Evolutionary conservation across 2,329 filamentous ascomycete genomes (phyloP).

Genomic region (Claviceps spartinae): DNA sequence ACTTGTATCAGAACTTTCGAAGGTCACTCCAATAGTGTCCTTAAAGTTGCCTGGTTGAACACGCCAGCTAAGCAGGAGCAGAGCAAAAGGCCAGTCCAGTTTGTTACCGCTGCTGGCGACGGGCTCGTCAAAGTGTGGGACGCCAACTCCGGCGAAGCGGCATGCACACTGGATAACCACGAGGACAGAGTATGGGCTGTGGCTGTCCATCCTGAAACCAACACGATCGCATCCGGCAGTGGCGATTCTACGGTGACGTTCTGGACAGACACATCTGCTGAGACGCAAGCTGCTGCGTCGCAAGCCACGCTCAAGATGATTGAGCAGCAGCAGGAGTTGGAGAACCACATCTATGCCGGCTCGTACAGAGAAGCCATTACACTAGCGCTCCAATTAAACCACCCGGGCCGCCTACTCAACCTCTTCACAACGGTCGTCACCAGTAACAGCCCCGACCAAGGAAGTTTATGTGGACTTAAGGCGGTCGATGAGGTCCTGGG

Average conservation of each 20-base stretch:
- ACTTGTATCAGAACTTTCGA: slow-evolving; percentile 88
- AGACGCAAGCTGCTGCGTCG: slow-evolving; percentile 62
- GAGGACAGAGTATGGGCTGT: slow-evolving; percentile 92
- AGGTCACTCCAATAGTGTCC: slow-evolving; percentile 86
- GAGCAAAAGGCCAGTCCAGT: slow-evolving; percentile 48
- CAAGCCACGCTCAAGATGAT: slow-evolving; percentile 65
- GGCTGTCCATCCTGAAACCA: slow-evolving; percentile 52
- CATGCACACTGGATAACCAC: slow-evolving; percentile 90
- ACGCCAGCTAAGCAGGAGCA: slow-evolving; percentile 35
- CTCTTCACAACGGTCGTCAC: slow-evolving; percentile 73
- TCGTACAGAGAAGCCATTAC: slow-evolving; percentile 90
- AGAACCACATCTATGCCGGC: slow-evolving; percentile 80
- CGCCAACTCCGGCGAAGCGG: slow-evolving; percentile 67
- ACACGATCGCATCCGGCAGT: slow-evolving; percentile 76
- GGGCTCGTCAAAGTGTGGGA: slow-evolving; percentile 97
- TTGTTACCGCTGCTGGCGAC: slow-evolving; percentile 83
- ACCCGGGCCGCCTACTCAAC: slow-evolving; percentile 72
- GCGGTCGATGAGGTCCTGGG: slow-evolving; percentile 74
- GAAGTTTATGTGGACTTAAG: slow-evolving; percentile 48
- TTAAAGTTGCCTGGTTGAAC: slow-evolving; percentile 83
- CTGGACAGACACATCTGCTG: slow-evolving; percentile 81
- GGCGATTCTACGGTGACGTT: slow-evolving; percentile 89
- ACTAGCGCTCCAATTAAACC: slow-evolving; percentile 83
- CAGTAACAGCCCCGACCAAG: slow-evolving; percentile 42
- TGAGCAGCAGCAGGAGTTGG: slow-evolving; percentile 86